These are phyloP conservation scores for Echinosophora koreensis DNA, from an alignment of 306 rosid species.

Conservation along the genomic window DNA sequence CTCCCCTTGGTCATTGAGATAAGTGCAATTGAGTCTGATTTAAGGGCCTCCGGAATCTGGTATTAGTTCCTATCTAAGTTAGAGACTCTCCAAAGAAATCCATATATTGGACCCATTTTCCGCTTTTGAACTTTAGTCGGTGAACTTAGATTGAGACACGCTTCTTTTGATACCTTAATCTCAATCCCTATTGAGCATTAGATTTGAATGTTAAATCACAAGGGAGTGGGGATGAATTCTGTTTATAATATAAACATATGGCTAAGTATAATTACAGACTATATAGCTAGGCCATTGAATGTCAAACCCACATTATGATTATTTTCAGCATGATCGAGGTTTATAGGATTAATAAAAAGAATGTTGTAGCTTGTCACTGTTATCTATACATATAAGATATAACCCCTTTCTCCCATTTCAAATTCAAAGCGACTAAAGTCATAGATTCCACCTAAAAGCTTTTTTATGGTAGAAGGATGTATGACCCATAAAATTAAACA, in stretches of 20 bases:
- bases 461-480: neutral
- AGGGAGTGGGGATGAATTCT: neutral
- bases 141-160: slow-evolving; percentile 42
- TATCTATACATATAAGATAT: slow-evolving; percentile 26
- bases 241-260: neutral
- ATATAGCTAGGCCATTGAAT: slow-evolving; percentile 20
- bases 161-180: slow-evolving; percentile 31
- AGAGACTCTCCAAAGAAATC: slow-evolving; percentile 28
- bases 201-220: slow-evolving; percentile 43
- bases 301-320: slow-evolving; percentile 44
- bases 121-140: slow-evolving; percentile 43
- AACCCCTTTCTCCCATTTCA: slow-evolving; percentile 32
- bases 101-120: slow-evolving; percentile 43
- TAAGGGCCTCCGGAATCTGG: slow-evolving; percentile 47
- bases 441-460: slow-evolving; percentile 45
- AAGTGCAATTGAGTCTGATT: neutral
- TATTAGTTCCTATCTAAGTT: slow-evolving; percentile 52
- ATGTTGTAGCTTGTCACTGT: slow-evolving; percentile 19
- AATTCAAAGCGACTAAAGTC: slow-evolving; percentile 46
- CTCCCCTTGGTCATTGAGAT: slow-evolving; percentile 41
- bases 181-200: slow-evolving; percentile 7
- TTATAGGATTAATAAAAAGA: slow-evolving; percentile 21
- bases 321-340: slow-evolving; percentile 32
- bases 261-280: neutral
- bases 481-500: slow-evolving; percentile 15